Evolutionary conservation across 768 basidiomycete species (phyloP), one percentile per base, ranked within the genome.

Genomic region (Suillus clintonianus): DNA sequence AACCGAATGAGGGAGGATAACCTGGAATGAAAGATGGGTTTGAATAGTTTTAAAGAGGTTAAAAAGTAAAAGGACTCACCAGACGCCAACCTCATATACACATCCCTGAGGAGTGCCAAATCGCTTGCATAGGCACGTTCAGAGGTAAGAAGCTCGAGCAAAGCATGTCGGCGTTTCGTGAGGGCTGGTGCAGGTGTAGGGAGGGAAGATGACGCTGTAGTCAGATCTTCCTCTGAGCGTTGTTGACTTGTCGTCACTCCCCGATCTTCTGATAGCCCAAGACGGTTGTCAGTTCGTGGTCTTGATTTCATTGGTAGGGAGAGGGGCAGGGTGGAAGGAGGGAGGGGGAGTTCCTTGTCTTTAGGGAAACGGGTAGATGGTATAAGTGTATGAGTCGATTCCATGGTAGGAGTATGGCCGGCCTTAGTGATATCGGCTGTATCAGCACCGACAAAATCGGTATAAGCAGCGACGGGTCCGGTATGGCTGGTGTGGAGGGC

Each of bases 121-220:
- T 94, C 93, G n/a, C 87, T 87, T 14, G 92, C 89, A 74, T 94
- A 94, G 1, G 90, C 89, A 32, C 90, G 81, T 71, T 95, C 92
- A 24, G 90, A 91, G 13, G 89, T 86, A 51, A 94, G 82, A 32
- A 95, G 76, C 67, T 95, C 93, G 58, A 86, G 84, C 24, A 94
- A 78, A 10, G 92, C 92, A 72, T 94, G 89, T 27, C 86, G 82
- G 42, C 93, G 85, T 77, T 94, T 94, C 32, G 88, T 83, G 70
- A 86, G 74, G 64, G 69, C 61, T 27, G 76, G 64, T 54, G 75
- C 74, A 62, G 66, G 79, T 24, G 76, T 70, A n/a, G 77, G 71
- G 14, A 72, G 69, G 42, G 64, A 27, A 27, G 27, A 27, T 27
- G 27, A 27, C 27, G 27, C 48, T 43, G 69, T 62, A 15, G 57